Base-by-base conservation (phyloP, 176 grass and related monocot genomes). In the Eremochloa ophiuroides region DNA sequence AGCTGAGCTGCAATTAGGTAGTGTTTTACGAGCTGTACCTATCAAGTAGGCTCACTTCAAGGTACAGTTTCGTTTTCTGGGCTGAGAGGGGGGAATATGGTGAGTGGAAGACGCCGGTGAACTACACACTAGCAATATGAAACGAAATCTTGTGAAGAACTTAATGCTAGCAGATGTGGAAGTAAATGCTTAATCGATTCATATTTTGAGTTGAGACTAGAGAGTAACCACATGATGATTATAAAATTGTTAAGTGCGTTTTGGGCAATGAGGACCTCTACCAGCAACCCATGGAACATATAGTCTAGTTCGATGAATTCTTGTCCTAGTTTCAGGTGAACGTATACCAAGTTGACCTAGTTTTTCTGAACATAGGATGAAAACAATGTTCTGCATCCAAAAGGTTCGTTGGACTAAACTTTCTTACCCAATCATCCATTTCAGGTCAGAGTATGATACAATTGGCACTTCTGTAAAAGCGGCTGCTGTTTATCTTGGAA, bases 371-470 rank as follows among this genome's bases (percentile, higher is more conserved):
- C 29, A 37, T 87, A 73, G 73, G 1, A 67, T 74, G 17, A 84
- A 83, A 79, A 33, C 66, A 29, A 5, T 61, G 8, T 62, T 75
- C 23, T 30, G 8, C 48, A 23, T 75, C 29, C 37, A 60, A 55
- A 34, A 35, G 35, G 39, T 27, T 79, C 48, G 29, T 69, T 75
- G 18, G 14, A 40, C 18, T 23, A 6, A 39, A 80, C 40, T 62
- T 82, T 34, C 18, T 66, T 48, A 79, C 25, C 2, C 80, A 43
- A 29, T 55, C 42, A 84, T 69, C 68, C 38, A 25, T 78, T 91
- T 71, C 81, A 99, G 96, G 85, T 99, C 96, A 46, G 96, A 99
- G 61, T 95, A 99, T 91, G 96, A 95, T 43, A 99, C 96, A 5
- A 88, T 99, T 53, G 96, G 93, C 63, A 99, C 93, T 81, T 90